Conservation (phyloP, 306 rosid genomes). For the Rubus parviflorus region DNA sequence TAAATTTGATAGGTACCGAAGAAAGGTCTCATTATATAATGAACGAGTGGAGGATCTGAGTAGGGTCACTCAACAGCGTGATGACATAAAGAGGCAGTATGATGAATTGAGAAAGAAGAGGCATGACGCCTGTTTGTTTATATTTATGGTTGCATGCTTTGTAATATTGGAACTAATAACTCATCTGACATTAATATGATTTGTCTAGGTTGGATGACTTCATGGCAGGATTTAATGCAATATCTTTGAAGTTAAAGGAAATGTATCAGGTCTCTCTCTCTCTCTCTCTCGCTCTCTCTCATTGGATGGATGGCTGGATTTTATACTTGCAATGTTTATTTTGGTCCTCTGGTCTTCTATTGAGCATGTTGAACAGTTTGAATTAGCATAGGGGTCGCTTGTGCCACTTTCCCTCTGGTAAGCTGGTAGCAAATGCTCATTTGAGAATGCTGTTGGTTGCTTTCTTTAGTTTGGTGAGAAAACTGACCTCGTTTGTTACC, state of each 20-base stretch:
- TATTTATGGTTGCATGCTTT: conserved; percentile 13
- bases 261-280: conserved; percentile 76
- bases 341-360: background rate
- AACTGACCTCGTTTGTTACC: no score
- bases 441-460: background rate
- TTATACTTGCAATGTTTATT: background rate
- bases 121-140: conserved; percentile 30
- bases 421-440: no score
- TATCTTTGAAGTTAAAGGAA: conserved; percentile 89
- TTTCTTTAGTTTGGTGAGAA: background rate
- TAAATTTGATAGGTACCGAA: conserved; percentile 55
- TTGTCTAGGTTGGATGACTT: conserved; percentile 76
- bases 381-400: no score
- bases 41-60: conserved; percentile 86
- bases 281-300: background rate
- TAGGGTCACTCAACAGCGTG: conserved; percentile 69
- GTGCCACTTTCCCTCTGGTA: no score
- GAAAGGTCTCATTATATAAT: conserved; percentile 69
- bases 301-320: no score
- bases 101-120: conserved; percentile 88
- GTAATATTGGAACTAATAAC: background rate
- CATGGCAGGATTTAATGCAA: conserved; percentile 91
- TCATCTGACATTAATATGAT: conserved; percentile 15
- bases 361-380: background rate
- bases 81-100: conserved; percentile 74